Percentiles rank a stretch among this genome's conserved stretches.
phyloP scores from a whole-genome alignment of 2,329 filamentous ascomycete genomes.

The Juglanconis oblonga region DNA sequence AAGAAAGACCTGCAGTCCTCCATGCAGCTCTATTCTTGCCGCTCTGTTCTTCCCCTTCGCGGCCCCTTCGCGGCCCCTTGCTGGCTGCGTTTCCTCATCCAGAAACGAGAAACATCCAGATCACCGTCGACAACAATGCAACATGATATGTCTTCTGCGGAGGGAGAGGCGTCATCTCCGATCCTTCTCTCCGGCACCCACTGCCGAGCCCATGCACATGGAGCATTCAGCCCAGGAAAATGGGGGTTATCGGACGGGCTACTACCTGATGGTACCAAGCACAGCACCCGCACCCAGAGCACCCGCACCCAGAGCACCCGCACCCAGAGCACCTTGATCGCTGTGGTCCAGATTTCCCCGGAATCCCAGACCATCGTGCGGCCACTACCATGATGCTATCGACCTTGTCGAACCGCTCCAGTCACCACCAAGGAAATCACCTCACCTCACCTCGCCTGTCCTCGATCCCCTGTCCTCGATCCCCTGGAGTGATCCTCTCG shows the following conservation, averaged over 20 bases:
- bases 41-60: background rate
- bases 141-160: background rate
- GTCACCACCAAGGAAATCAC: background rate
- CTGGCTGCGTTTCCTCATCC: background rate
- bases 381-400: background rate
- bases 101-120: background rate
- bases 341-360: background rate
- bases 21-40: too few relatives aligned
- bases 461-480: background rate
- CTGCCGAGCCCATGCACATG: background rate
- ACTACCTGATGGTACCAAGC: too few relatives aligned
- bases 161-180: background rate
- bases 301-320: too few relatives aligned
- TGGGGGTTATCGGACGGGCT: too few relatives aligned
- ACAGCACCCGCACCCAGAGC: background rate
- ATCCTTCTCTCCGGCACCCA: background rate
- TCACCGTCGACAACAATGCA: background rate
- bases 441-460: background rate
- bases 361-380: conserved; percentile 7
- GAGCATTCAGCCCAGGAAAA: background rate
- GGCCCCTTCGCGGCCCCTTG: background rate
- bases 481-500: background rate
- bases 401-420: background rate
- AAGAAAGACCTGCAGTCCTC: too few relatives aligned
- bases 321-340: background rate